phyloP scores from a whole-genome alignment of 1,139 yeast species.

The Debaryomyces sp. region DNA sequence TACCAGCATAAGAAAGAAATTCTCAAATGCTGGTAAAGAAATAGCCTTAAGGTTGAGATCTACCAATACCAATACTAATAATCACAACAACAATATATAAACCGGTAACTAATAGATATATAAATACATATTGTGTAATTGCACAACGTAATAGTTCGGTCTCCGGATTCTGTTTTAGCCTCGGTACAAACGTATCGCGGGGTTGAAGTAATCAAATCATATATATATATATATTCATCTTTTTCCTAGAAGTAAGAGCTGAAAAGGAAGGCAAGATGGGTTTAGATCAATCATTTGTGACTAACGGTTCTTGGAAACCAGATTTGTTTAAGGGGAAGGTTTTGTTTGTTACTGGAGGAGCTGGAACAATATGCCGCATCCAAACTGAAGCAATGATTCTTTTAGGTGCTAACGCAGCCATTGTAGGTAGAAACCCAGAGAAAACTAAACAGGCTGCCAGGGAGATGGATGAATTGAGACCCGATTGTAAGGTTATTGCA shows the following conservation, averaged over 20 bases:
- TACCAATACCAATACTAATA: slow-evolving; percentile 3
- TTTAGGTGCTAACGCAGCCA: slow-evolving; percentile 85
- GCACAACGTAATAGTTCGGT: not conserved
- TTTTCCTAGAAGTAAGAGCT: not conserved
- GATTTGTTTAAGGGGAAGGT: slow-evolving; percentile 80
- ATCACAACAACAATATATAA: slow-evolving; percentile 2
- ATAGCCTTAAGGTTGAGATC: slow-evolving; percentile 18
- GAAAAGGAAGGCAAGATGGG: slow-evolving; percentile 7
- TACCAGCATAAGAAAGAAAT: slow-evolving; percentile 12
- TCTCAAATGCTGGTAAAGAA: slow-evolving; percentile 28
- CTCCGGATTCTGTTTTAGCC: not conserved
- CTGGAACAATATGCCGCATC: slow-evolving; percentile 87
- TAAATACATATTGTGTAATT: not conserved
- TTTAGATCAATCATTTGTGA: slow-evolving; percentile 31
- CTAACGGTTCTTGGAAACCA: slow-evolving; percentile 46
- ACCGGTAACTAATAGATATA: slow-evolving; percentile 5
- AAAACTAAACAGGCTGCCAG: slow-evolving; percentile 67
- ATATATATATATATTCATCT: not conserved
- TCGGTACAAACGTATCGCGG: not conserved
- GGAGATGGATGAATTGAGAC: slow-evolving; percentile 59
- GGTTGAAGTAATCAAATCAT: not conserved
- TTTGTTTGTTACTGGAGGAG: slow-evolving; percentile 91
- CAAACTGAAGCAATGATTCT: slow-evolving; percentile 82
- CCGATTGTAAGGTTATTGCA: slow-evolving; percentile 67
- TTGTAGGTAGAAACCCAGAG: slow-evolving; percentile 72